Conservation (phyloP, 2,329 filamentous ascomycete species). For the Botrytis porri region DNA sequence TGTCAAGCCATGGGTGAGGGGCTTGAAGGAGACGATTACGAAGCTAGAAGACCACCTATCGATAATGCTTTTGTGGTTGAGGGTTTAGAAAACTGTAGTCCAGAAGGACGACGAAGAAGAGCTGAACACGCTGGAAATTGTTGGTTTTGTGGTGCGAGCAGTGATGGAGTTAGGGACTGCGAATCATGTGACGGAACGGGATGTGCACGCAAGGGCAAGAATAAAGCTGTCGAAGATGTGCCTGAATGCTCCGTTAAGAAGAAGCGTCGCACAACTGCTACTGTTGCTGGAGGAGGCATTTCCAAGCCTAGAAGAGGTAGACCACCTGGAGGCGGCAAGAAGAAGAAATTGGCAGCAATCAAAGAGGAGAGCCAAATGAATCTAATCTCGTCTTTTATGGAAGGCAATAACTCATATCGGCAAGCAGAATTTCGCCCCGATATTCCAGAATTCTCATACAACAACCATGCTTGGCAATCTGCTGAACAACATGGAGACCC, state of each 20-base stretch:
- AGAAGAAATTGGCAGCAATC: constrained; percentile 4
- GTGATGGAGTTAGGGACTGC: constrained; percentile 9
- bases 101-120: constrained; percentile 22
- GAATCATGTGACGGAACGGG: background rate
- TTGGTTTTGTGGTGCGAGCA: constrained; percentile 23
- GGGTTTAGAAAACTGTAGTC: constrained; percentile 26
- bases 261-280: background rate
- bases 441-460: background rate
- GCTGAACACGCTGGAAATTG: constrained; percentile 8
- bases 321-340: background rate
- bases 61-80: constrained; percentile 29
- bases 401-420: background rate
- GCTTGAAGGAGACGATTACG: constrained; percentile 17
- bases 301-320: constrained; percentile 14
- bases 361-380: background rate
- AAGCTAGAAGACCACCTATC: constrained; percentile 29
- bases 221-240: background rate
- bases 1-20: constrained; percentile 25
- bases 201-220: background rate
- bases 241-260: background rate
- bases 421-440: background rate
- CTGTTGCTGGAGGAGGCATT: background rate
- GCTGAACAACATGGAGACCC: background rate
- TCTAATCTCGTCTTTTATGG: background rate
- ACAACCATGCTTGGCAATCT: background rate